Conservation (phyloP, 345 rosid species). For the Linum lewisii region DNA sequence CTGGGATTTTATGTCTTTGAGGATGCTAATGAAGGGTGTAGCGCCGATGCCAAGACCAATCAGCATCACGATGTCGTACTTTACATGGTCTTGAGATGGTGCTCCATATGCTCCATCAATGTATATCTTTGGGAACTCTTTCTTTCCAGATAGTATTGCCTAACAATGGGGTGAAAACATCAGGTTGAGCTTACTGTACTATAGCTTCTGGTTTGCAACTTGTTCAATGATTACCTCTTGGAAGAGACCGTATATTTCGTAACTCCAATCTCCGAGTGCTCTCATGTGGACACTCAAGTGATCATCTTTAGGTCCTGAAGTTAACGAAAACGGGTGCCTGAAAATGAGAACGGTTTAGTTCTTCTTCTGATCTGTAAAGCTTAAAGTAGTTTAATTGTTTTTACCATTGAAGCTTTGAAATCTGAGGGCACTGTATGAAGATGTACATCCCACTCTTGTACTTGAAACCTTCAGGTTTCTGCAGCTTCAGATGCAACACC, state of each 20-base stretch:
- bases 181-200: background rate
- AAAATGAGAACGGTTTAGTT: slow-evolving; percentile 15
- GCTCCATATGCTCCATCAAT: slow-evolving; percentile 56
- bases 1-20: slow-evolving; percentile 26
- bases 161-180: slow-evolving; percentile 5
- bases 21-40: slow-evolving; percentile 54
- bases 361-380: too few relatives aligned
- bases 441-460: slow-evolving; percentile 32
- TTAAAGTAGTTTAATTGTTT: too few relatives aligned
- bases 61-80: slow-evolving; percentile 40
- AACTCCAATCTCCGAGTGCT: slow-evolving; percentile 55
- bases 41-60: slow-evolving; percentile 57
- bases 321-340: slow-evolving; percentile 66
- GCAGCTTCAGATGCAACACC: too few relatives aligned
- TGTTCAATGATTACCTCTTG: slow-evolving; percentile 28
- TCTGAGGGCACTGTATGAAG: slow-evolving; percentile 43
- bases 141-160: slow-evolving; percentile 22
- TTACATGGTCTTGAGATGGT: slow-evolving; percentile 43
- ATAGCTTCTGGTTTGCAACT: background rate
- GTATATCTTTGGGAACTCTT: slow-evolving; percentile 30
- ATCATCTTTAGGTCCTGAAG: slow-evolving; percentile 41
- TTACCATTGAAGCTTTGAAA: slow-evolving; percentile 54
- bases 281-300: slow-evolving; percentile 46
- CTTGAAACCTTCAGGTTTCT: too few relatives aligned
- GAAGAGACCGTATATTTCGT: slow-evolving; percentile 32